These are phyloP conservation scores for Gnomoniopsis sp. DNA, from an alignment of 2,329 filamentous ascomycete species.

Conservation along the genomic window DNA sequence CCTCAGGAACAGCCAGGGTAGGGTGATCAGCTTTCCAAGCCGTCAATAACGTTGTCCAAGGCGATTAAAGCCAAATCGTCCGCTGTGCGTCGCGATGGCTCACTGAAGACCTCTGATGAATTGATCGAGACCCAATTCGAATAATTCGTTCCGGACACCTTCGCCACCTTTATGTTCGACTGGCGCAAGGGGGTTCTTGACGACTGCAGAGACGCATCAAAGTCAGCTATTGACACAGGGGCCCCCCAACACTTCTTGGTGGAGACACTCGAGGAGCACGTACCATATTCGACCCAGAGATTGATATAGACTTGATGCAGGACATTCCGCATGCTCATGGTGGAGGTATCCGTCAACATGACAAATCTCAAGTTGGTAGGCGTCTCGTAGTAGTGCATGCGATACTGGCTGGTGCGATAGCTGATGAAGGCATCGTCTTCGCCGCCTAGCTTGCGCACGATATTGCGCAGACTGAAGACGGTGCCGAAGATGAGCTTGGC, in stretches of 20 bases:
- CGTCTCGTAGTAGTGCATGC: conserved; percentile 98
- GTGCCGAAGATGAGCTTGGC: conserved; percentile 97
- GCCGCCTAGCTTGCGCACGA: conserved; percentile 92
- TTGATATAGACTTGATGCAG: conserved; percentile 98
- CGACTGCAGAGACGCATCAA: conserved; percentile 41
- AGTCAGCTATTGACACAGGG: conserved; percentile 19
- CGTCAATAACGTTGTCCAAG: no score
- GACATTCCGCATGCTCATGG: conserved; percentile 87
- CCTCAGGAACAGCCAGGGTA: no score
- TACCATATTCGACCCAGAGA: conserved; percentile 93
- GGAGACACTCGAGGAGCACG: conserved; percentile 26
- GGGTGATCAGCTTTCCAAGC: no score
- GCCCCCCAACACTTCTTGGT: not conserved
- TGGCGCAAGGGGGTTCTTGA: conserved; percentile 67
- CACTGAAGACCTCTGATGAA: conserved; percentile 62
- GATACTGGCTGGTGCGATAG: conserved; percentile 92
- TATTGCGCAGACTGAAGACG: conserved; percentile 93
- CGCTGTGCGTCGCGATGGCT: not conserved
- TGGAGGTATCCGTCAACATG: conserved; percentile 88
- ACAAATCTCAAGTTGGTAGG: conserved; percentile 94
- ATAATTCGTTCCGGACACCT: conserved; percentile 69
- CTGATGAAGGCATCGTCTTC: conserved; percentile 93
- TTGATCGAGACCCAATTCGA: conserved; percentile 70
- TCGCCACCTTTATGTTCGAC: conserved; percentile 66
- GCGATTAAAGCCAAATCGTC: no score